Base-by-base conservation (phyloP, 306 rosid species). In the Phaseolus lunatus region DNA sequence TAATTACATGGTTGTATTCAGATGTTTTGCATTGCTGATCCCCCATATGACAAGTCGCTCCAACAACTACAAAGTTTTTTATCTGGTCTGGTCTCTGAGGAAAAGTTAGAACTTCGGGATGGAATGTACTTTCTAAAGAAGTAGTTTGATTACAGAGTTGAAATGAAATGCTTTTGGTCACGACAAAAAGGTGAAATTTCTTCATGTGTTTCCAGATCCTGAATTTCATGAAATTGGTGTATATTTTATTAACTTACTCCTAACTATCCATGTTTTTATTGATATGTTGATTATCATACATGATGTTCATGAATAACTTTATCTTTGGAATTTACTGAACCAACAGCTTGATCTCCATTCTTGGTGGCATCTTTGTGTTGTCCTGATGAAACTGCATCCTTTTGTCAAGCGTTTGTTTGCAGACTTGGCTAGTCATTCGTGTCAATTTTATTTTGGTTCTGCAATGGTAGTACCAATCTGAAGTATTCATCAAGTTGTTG, bases 21-120 rank as follows among this genome's bases (percentile, higher is more conserved):
- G 97, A 95, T 95, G 97, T 92, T 95, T 85, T 95, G 98, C 75
- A 71, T 92, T 41, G 92, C 95, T 1, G 98, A 92, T 78, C 91
- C 97, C 15, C 82, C 96, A 2, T 95, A 95, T 71, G 97, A 95
- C 86, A 95, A 95, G 83, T 89, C 93, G 78, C 90, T 92, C 70
- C 98, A 92, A 68, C 98, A 92, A 79, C 84, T 95, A 50, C 98
- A 92, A 67, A 86, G 97, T 82, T 92, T 92, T 81, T 86, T 92
- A 75, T 82, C 93, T 27, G 97, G 98, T 77, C 83, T 92, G 63
- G 92, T 90, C 62, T 89, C 93, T 11, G 97, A 95, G 77, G 97
- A 95, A 85, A 90, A 89, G 87, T 66, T 95, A 81, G 98, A 92
- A 61, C 85, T 83, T 43, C 82, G 96, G 72, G 97, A 95, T 82